Base-by-base conservation (phyloP, 2,329 filamentous ascomycete genomes). In the Fusarium fujikuroi region DNA sequence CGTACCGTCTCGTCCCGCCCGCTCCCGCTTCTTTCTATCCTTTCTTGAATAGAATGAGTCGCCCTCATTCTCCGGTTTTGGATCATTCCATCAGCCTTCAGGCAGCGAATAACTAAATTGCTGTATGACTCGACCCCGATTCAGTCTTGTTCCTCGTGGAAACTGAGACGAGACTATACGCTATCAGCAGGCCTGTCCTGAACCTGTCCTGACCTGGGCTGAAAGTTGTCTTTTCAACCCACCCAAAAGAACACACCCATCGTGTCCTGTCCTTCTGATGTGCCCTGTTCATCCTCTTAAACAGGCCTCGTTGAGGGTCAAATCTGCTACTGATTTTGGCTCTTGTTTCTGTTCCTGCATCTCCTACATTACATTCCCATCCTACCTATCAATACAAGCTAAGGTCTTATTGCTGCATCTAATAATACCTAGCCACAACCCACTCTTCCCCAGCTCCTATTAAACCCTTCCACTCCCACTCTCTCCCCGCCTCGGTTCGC, bases 131-230 rank as follows among this genome's bases (percentile, higher is more conserved):
- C 58, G 69, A 70, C 64, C 65, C 56, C 49, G 68, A 67, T 61
- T 76, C 75, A 71, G 53, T 73, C 70, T 63, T 63, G 52, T 75
- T 74, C 73, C 71, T 74, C 76, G 76, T 78, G 75, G 81, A 84
- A 81, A 81, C 82, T 84, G 81, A 83, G 81, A 80, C 78, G 71
- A 70, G 64, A 74, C 60, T 60, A 63, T 64, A 74, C 75, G 66
- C 78, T 78, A 83, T 84, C 82, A 84, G 82, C 82, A 83, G 83
- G 81, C 77, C 77, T 79, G 77, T 76, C 74, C 74, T 67, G 39
- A 40, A 28, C 50, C 52, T 64, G 65, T 52, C 30, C 66, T 69
- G 65, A 69, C 66, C 58, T 64, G n/a, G 52, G 47, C 59, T 70
- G 59, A 69, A 65, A 65, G 67, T 59, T 76, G 57, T 72, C 67